Percentiles rank a stretch among this genome's conserved stretches.
Evolutionary conservation across 2,329 filamentous ascomycete genomes (phyloP).

Genomic region (Dothistroma septosporum): DNA sequence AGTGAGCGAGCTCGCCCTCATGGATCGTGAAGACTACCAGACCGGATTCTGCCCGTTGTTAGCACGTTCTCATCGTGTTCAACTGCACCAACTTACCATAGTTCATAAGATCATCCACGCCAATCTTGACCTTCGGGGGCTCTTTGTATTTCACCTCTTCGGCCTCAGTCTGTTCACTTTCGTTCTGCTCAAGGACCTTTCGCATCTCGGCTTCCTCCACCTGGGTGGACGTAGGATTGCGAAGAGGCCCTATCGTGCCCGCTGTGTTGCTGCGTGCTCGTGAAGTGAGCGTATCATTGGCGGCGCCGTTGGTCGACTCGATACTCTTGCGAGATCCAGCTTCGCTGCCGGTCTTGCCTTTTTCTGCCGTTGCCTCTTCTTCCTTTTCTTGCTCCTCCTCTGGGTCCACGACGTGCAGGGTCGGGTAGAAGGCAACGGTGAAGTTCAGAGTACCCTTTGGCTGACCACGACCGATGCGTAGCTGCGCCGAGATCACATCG

Average conservation of each 20-base stretch:
- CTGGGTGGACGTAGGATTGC: slow-evolving; percentile 29
- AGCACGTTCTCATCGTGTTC: slow-evolving; percentile 27
- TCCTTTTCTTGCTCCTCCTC: slow-evolving; percentile 64
- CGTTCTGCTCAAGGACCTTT: slow-evolving; percentile 46
- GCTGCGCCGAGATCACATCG: slow-evolving; percentile 58
- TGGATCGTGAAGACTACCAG: slow-evolving; percentile 92
- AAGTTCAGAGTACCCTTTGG: slow-evolving; percentile 79
- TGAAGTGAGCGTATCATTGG: background rate
- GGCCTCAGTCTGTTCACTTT: slow-evolving; percentile 45
- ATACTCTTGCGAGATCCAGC: slow-evolving; percentile 15
- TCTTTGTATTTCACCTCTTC: slow-evolving; percentile 45
- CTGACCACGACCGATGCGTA: slow-evolving; percentile 69
- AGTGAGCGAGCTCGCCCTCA: slow-evolving; percentile 77
- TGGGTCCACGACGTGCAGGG: slow-evolving; percentile 79
- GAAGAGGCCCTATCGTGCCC: slow-evolving; percentile 42
- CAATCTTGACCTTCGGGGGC: slow-evolving; percentile 72
- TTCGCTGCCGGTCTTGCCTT: slow-evolving; percentile 21
- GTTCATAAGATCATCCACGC: slow-evolving; percentile 72
- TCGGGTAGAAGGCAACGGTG: slow-evolving; percentile 85
- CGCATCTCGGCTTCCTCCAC: slow-evolving; percentile 40
- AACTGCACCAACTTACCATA: slow-evolving; percentile 54
- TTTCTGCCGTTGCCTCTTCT: slow-evolving; percentile 57
- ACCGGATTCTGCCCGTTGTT: slow-evolving; percentile 65
- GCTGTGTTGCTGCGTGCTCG: slow-evolving; percentile 28
- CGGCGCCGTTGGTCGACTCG: slow-evolving; percentile 6